These are phyloP conservation scores for Stemphylium beticola DNA, from an alignment of 2,329 filamentous ascomycete genomes.

Conservation along the genomic window DNA sequence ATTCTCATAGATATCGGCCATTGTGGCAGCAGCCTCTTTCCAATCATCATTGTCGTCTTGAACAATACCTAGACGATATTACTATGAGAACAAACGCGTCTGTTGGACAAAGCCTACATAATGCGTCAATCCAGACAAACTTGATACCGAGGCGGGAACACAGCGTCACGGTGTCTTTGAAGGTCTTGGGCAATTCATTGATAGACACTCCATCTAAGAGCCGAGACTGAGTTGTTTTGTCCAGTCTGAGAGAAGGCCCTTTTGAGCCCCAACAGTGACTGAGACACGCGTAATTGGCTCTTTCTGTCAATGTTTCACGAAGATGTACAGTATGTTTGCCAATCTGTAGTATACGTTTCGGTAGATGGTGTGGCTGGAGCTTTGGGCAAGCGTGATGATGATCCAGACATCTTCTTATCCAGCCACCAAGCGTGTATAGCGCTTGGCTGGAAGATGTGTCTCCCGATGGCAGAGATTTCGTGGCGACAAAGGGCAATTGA, in stretches of 20 bases:
- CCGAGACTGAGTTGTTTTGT: rapidly evolving
- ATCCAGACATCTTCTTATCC: background rate
- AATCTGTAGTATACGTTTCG: background rate
- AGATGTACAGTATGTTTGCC: background rate
- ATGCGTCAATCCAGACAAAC: background rate
- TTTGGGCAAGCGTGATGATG: background rate
- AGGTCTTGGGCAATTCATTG: background rate
- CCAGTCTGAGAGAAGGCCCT: background rate
- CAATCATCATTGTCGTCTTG: background rate
- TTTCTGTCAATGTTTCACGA: rapidly evolving
- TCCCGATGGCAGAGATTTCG: background rate
- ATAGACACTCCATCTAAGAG: background rate
- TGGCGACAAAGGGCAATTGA: no score
- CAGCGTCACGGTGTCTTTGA: background rate
- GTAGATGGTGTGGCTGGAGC: rapidly evolving
- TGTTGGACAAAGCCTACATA: background rate
- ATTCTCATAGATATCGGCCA: background rate
- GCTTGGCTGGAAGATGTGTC: background rate
- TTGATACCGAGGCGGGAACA: background rate
- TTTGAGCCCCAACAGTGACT: background rate
- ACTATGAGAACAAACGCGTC: no score
- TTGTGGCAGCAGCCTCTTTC: background rate
- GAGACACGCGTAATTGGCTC: background rate
- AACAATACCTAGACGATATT: background rate
- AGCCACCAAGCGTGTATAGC: background rate